These are phyloP conservation scores for Ascochyta rabiei DNA, from an alignment of 2,329 filamentous ascomycete species.

Conservation along the genomic window DNA sequence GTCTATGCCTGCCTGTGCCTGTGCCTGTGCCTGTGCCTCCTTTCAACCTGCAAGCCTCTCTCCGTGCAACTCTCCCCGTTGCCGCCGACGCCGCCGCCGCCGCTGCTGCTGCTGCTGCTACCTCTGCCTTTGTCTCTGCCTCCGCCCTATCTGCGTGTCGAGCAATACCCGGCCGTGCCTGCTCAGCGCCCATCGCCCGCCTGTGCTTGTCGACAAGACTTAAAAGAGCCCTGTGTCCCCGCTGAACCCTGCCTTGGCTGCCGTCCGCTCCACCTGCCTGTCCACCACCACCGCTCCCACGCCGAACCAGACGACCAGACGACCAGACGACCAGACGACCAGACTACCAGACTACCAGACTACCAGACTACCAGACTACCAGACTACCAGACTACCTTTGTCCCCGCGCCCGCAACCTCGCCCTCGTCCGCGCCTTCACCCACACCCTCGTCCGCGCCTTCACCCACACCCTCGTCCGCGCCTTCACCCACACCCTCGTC, in stretches of 20 bases:
- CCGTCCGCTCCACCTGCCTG: constrained; percentile 5
- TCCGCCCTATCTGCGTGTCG: constrained; percentile 1
- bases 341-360: no score
- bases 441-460: neutral
- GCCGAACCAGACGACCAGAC: no score
- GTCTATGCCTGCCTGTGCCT: no score
- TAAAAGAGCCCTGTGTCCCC: constrained; percentile 5
- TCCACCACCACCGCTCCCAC: neutral
- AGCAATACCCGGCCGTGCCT: neutral
- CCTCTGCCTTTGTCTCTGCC: no score
- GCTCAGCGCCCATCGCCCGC: neutral
- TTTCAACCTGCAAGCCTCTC: constrained; percentile 14
- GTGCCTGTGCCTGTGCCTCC: constrained; percentile 1
- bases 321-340: no score
- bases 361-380: no score
- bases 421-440: neutral
- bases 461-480: neutral
- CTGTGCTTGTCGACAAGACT: constrained; percentile 6
- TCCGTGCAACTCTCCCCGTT: constrained; percentile 8
- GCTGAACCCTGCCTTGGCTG: constrained; percentile 7
- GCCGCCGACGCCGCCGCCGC: neutral
- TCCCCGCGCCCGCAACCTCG: no score
- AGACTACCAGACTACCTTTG: no score
- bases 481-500: neutral
- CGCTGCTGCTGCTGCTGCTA: no score